A percentile compares a stretch with the other conserved stretches of the same genome.
These are phyloP conservation scores for Rhizophora mangle DNA, from an alignment of 345 rosid species.

Conservation along the genomic window DNA sequence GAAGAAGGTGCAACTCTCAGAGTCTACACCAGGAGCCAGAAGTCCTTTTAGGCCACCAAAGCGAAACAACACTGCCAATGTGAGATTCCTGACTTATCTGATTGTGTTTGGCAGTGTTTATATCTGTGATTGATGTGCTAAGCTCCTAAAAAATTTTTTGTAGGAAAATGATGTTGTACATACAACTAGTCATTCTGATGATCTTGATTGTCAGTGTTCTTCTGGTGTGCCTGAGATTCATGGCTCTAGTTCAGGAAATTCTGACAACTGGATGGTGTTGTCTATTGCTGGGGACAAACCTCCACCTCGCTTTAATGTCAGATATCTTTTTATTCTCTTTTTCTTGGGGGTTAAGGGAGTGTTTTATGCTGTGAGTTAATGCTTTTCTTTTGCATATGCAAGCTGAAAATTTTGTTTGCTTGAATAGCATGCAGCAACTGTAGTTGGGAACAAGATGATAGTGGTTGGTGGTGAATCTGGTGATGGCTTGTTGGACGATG, in stretches of 20 bases:
- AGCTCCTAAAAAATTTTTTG: not conserved
- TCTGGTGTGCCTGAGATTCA: conserved; percentile 42
- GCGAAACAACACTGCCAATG: conserved; percentile 45
- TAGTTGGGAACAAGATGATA: conserved; percentile 90
- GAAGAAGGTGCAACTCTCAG: conserved; percentile 97
- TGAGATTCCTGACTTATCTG: conserved; percentile 30
- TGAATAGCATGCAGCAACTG: conserved; percentile 78
- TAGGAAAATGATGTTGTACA: conserved; percentile 54
- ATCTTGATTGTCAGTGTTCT: conserved; percentile 46
- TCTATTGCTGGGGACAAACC: conserved; percentile 80
- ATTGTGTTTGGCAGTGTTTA: not conserved
- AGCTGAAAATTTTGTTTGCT: conserved; percentile 11
- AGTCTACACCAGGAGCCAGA: conserved; percentile 57
- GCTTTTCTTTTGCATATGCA: conserved; percentile 2
- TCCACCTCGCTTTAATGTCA: conserved; percentile 74
- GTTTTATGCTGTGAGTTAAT: not conserved
- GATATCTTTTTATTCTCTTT: not conserved
- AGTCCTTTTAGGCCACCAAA: conserved; percentile 77
- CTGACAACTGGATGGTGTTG: conserved; percentile 85
- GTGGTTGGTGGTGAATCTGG: conserved; percentile 95
- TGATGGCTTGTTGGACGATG: conserved; percentile 81
- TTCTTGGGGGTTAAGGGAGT: not conserved
- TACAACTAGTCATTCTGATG: conserved; percentile 46
- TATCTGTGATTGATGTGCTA: conserved; percentile 3
- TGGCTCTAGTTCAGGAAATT: conserved; percentile 39